Evolutionary conservation across 2,329 filamentous ascomycete species (phyloP).

Genomic region (Xylaria sp.): DNA sequence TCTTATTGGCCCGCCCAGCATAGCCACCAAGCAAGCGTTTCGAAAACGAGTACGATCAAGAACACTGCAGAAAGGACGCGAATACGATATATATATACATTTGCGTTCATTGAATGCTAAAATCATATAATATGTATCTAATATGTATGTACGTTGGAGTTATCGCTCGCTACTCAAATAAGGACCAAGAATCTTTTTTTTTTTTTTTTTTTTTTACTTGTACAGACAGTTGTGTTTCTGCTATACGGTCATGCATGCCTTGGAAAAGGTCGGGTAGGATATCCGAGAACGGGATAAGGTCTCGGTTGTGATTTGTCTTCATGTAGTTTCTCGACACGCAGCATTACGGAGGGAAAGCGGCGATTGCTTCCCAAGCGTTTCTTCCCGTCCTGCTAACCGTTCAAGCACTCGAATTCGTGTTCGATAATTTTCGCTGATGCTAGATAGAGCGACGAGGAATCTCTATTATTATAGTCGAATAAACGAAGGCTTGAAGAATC

Average conservation of each 20-base stretch:
- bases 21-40: not conserved
- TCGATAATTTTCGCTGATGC: not conserved
- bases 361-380: too few species aligned
- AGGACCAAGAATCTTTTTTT: not conserved
- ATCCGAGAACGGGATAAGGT: not conserved
- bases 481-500: not conserved
- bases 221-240: constrained; percentile 1
- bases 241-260: not conserved
- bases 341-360: too few species aligned
- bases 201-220: constrained; percentile 16
- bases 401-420: too few species aligned
- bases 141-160: constrained; percentile 2
- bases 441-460: not conserved
- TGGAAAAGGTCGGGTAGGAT: not conserved
- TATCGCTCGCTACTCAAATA: constrained; percentile 5
- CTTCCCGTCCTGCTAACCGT: too few species aligned
- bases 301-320: not conserved
- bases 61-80: not conserved
- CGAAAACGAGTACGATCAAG: constrained; percentile 17
- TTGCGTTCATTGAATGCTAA: not conserved
- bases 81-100: constrained; percentile 13
- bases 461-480: too few species aligned
- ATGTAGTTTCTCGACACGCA: not conserved
- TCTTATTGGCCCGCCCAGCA: not conserved
- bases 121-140: not conserved